These are phyloP conservation scores for Berkeleyomyces basicola DNA, from an alignment of 2,329 filamentous ascomycete genomes.

Conservation along the genomic window DNA sequence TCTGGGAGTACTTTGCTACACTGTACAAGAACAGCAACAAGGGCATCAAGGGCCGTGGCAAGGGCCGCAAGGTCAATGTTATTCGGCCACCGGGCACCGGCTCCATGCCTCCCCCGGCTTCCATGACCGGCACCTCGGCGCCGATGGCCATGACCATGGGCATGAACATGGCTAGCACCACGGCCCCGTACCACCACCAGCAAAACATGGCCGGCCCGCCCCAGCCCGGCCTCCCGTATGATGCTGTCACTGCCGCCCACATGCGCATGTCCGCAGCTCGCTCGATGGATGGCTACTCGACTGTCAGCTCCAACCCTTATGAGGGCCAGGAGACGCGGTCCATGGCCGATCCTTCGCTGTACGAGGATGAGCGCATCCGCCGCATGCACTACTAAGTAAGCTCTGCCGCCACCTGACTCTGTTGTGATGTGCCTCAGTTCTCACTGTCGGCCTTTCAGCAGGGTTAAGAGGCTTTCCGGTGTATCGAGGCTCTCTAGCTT, in stretches of 20 bases:
- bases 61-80: slow-evolving; percentile 49
- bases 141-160: not conserved
- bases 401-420: not conserved
- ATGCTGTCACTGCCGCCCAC: not conserved
- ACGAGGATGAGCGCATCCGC: slow-evolving; percentile 4
- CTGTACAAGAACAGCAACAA: slow-evolving; percentile 99
- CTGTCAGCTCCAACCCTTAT: not conserved
- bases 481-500: not conserved
- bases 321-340: slow-evolving; percentile 1
- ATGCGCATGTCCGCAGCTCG: not conserved
- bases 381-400: slow-evolving; percentile 2
- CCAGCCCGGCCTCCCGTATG: not conserved
- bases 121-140: not conserved
- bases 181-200: not conserved
- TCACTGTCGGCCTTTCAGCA: not conserved
- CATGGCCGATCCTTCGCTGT: slow-evolving; percentile 1
- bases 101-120: not conserved
- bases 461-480: not conserved
- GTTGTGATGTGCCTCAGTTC: not conserved
- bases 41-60: slow-evolving; percentile 90
- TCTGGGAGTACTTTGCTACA: slow-evolving; percentile 69
- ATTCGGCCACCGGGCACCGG: slow-evolving; percentile 15
- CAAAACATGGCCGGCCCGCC: not conserved
- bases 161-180: not conserved
- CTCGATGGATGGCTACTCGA: not conserved